Base-by-base conservation (phyloP, 2,329 filamentous ascomycete genomes). In the Sarocladium kiliense region DNA sequence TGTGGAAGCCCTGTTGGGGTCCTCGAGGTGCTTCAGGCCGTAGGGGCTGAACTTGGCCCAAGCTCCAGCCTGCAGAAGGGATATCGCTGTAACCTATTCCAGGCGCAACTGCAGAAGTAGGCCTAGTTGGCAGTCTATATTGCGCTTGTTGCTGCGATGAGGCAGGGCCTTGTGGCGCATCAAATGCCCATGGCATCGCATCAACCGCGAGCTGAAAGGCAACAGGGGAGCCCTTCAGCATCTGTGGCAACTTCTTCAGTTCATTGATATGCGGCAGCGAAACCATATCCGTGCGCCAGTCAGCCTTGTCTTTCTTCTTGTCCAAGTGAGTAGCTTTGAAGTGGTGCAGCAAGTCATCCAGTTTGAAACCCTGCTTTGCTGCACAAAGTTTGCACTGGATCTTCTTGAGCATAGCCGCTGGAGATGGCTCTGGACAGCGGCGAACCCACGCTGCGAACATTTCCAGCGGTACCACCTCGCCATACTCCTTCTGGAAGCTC, bases 381-480 rank as follows among this genome's bases (percentile, higher is more conserved):
- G 65, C 73, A 62, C 83, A 87, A 18, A 75, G 71, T 64, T 77
- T 82, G 66, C 84, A 87, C 50, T 71, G 62, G 18, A 86, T 69
- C 3, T 74, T 75, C 49, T 79, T 79, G 19, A 84, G 68, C 55
- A 76, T 79, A 51, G 77, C 75, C 36, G 86, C 71, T 16, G 77
- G 75, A 36, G 77, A 77, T 77, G 86, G 81, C 32, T 80, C 76
- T 58, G 78, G 77, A 54, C 78, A 76, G 51, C 77, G 78, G n/a
- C 76, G 77, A 30, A 86, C 63, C 1, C 77, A 79, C 54, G 82
- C 84, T 56, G 77, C 80, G 58, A 87, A 83, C 68, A 85, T 76
- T 12, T 69, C 69, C 32, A 91, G 64, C 9, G 78, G 73, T 1
- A 83, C 80, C 39, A 77, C 75, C 57, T 84, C 76, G 16, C 72